Conservation (phyloP, 345 rosid genomes). For the Pseudoturritis turrita region DNA sequence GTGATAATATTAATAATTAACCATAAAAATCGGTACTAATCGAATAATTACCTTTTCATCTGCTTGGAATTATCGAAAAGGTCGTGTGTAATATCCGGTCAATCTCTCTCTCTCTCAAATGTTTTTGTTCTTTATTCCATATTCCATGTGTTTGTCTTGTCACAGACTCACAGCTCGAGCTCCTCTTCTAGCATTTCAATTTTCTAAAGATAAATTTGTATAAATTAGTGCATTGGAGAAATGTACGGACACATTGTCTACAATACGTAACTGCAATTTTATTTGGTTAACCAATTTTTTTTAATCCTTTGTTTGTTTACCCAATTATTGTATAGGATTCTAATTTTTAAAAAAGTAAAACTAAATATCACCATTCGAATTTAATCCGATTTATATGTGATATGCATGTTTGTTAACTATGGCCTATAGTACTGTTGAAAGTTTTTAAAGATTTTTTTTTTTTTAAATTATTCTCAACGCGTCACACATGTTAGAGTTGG, state of each 20-base stretch:
- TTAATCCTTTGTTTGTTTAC: not conserved
- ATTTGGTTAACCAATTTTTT: not conserved
- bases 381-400: not conserved
- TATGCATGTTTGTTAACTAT: not conserved
- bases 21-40: conserved; percentile 20
- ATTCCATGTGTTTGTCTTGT: conserved; percentile 92
- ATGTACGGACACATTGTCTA: conserved; percentile 30
- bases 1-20: conserved; percentile 13
- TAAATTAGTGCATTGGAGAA: conserved; percentile 31
- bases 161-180: conserved; percentile 31
- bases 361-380: not conserved
- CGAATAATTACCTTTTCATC: conserved; percentile 25
- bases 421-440: not conserved
- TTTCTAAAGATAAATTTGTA: not conserved
- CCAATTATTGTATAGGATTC: not conserved
- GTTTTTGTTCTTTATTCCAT: conserved; percentile 50
- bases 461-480: too few relatives aligned
- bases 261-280: not conserved
- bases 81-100: conserved; percentile 45
- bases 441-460: not conserved
- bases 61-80: conserved; percentile 31
- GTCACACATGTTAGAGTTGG: too few relatives aligned
- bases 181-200: conserved; percentile 3
- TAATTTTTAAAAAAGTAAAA: not conserved
- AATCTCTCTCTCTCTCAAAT: conserved; percentile 49